Conservation (phyloP, 2,329 filamentous ascomycete genomes). For the Pseudocercospora eumusae region DNA sequence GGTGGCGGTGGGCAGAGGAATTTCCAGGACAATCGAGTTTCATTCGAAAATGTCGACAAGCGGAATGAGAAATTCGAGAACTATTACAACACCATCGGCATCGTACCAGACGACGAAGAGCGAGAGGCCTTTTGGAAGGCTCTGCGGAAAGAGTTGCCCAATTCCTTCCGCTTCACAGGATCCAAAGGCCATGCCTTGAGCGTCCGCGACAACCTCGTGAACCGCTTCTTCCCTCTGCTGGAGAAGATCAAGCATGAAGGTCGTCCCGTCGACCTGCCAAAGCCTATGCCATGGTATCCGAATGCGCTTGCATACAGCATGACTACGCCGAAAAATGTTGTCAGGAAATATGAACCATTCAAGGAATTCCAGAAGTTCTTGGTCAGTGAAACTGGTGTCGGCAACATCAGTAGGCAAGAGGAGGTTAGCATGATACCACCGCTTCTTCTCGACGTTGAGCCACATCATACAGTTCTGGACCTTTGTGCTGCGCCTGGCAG, state of each 20-base stretch:
- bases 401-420: conserved; percentile 96
- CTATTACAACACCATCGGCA: conserved; percentile 79
- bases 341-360: conserved; percentile 91
- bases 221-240: conserved; percentile 88
- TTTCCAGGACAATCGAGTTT: conserved; percentile 39
- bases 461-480: conserved; percentile 90
- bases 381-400: conserved; percentile 93
- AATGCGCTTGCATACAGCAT: conserved; percentile 95
- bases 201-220: conserved; percentile 84
- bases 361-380: conserved; percentile 96
- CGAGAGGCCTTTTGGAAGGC: conserved; percentile 79
- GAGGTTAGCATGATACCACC: conserved; percentile 99
- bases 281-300: conserved; percentile 86
- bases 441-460: conserved; percentile 83
- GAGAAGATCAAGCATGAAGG: conserved; percentile 81
- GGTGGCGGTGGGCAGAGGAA: conserved; percentile 32
- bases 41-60: conserved; percentile 68
- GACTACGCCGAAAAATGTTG: conserved; percentile 95
- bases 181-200: conserved; percentile 93
- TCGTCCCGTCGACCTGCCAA: conserved; percentile 75
- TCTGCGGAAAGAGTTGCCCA: conserved; percentile 81
- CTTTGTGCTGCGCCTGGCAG: conserved; percentile 96
- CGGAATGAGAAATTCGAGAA: conserved; percentile 80
- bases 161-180: conserved; percentile 96
- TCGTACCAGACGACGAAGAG: conserved; percentile 73